Evolutionary conservation across 495 filamentous ascomycete species (phyloP), one percentile per base, ranked within the genome.

Genomic region (Podospora didyma): DNA sequence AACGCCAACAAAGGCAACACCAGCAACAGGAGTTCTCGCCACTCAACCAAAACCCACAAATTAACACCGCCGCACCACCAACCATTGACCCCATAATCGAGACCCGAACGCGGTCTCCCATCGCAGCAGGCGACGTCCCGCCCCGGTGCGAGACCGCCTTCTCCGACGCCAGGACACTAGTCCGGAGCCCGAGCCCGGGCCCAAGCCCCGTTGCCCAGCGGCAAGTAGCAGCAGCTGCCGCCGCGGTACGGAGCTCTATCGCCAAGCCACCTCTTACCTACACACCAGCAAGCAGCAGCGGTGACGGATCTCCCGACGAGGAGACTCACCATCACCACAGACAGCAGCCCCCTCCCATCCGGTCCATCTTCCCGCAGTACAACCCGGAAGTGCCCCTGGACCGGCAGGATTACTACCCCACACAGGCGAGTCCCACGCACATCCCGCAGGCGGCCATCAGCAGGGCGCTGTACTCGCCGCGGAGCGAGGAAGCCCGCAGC

Each of bases 311-410:
- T 31, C 26, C 26, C 9, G 26, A 31, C 3, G 26, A 51, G 52
- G 53, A 22, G 60, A 56, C 19, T 41, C 48, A 9, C 57, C 58
- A 60, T 70, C 54, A 48, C 65, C 67, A 53, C 72, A 52, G 63
- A 9, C 65, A 50, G 46, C 64, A 44, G 58, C 67, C 35, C 53
- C 67, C 60, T 65, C 75, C 41, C 65, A 76, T 63, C 51, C 75
- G 74, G 50, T 81, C 72, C 14, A 94, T 94, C 57, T 94, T 96
- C 66, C 90, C 90, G 14, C 81, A 77, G n/a, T 92, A 90, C 64
- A 84, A 96, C 67, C 84, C 85, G 10, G 80, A 80, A n/a, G 48
- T 88, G 9, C 80, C 87, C 9, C 77, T 90, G 22, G 78, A 79
- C 55, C 81, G 84, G 53, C 89, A 94, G 65, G 73, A 78, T 39